Conservation (phyloP, 495 filamentous ascomycete genomes). For the Penicillium tannophilum region DNA sequence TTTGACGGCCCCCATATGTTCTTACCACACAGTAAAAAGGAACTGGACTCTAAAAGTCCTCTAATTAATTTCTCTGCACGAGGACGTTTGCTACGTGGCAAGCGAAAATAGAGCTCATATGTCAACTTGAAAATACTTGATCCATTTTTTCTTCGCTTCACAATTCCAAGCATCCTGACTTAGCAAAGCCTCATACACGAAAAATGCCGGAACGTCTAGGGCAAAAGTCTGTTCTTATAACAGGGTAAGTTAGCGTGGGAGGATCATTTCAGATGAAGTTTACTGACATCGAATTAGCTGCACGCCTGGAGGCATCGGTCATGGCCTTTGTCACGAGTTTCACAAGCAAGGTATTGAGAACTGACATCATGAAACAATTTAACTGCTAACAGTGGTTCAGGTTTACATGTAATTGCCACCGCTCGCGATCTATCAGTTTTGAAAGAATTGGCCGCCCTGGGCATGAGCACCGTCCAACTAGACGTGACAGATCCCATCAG, state of each 20-base stretch:
- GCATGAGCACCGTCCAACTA: background rate
- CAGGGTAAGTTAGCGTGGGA: background rate
- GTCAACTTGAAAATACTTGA: background rate
- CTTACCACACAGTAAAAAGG: background rate
- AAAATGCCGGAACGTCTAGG: background rate
- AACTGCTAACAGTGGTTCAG: background rate
- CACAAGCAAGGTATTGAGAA: background rate
- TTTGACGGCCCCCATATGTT: background rate
- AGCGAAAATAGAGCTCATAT: background rate
- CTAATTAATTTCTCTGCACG: background rate
- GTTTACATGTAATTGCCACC: background rate
- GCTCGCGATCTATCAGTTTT: background rate
- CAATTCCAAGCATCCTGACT: background rate
- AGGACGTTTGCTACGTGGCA: background rate
- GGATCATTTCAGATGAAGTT: background rate
- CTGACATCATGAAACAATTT: background rate
- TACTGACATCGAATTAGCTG: background rate
- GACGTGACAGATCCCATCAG: background rate
- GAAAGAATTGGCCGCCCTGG: background rate
- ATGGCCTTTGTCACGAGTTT: slow-evolving; percentile 3
- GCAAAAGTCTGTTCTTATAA: background rate
- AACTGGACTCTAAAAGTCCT: background rate
- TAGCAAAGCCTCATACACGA: background rate
- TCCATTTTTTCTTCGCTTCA: background rate
- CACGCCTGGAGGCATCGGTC: background rate